Conservation (phyloP, 345 rosid genomes). For the Geranium brycei region DNA sequence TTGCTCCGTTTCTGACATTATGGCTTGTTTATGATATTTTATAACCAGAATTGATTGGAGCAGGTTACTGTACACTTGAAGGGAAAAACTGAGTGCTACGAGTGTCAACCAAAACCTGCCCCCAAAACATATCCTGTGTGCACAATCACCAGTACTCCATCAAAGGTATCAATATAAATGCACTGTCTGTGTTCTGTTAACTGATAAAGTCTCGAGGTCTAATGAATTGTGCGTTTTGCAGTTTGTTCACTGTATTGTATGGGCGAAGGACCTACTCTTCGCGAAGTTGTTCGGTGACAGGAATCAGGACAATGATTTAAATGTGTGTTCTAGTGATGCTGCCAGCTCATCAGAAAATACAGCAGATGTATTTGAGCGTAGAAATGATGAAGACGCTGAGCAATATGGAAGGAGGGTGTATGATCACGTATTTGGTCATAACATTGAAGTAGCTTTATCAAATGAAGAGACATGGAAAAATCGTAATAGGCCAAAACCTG, state of each 20-base stretch:
- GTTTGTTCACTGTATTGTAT: slow-evolving; percentile 98
- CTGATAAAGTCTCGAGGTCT: too few species aligned
- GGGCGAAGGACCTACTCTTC: slow-evolving; percentile 97
- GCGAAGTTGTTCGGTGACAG: slow-evolving; percentile 94
- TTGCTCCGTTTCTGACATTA: neutral
- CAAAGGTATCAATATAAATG: slow-evolving; percentile 48
- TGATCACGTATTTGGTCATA: slow-evolving; percentile 95
- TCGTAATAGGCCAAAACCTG: slow-evolving; percentile 64
- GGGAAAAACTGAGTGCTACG: slow-evolving; percentile 93
- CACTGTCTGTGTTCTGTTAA: neutral
- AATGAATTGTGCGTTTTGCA: slow-evolving; percentile 17
- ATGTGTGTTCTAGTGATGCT: slow-evolving; percentile 64
- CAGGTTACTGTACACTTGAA: slow-evolving; percentile 90
- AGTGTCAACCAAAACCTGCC: slow-evolving; percentile 89
- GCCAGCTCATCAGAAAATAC: slow-evolving; percentile 51
- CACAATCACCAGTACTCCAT: slow-evolving; percentile 96
- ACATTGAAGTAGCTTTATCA: slow-evolving; percentile 81
- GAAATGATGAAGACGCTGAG: slow-evolving; percentile 59
- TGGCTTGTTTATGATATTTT: slow-evolving; percentile 1
- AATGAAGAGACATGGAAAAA: slow-evolving; percentile 96
- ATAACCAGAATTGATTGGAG: slow-evolving; percentile 7
- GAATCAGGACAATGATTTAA: slow-evolving; percentile 89
- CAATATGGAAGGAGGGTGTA: slow-evolving; percentile 84
- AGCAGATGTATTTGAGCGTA: slow-evolving; percentile 60
- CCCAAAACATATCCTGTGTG: slow-evolving; percentile 98